Evolutionary conservation across 1,284 basidiomycete species (phyloP).

Genomic region (Cystobasidium pallidum): DNA sequence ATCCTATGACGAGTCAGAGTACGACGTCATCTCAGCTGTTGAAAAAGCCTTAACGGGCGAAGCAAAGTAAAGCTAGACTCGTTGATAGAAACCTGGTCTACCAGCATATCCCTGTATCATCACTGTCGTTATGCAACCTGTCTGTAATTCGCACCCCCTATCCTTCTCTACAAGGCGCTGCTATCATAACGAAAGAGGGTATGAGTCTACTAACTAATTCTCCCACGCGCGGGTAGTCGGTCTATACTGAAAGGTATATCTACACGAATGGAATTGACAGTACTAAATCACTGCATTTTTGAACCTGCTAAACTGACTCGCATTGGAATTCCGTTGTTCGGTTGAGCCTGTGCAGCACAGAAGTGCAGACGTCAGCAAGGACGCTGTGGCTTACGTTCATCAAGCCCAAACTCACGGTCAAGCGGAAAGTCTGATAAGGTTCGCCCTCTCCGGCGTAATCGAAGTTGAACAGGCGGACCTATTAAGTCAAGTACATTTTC

Average conservation of each 20-base stretch:
- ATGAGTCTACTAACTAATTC: neutral
- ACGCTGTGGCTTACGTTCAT: neutral
- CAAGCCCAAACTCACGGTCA: constrained; percentile 20
- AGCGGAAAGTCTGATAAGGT: constrained; percentile 40
- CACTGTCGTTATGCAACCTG: constrained; percentile 3
- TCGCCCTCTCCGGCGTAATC: constrained; percentile 17
- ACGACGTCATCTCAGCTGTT: constrained; percentile 47
- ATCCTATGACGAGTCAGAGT: constrained; percentile 45
- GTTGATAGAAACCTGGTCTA: neutral
- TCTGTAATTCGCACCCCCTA: neutral
- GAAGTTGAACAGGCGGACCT: constrained; percentile 41
- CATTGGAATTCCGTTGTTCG: constrained; percentile 42
- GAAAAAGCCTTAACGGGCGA: constrained; percentile 47
- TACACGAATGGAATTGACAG: neutral
- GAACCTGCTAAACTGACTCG: constrained; percentile 4
- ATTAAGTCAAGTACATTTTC: neutral
- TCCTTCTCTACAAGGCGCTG: neutral
- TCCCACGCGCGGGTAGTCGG: neutral
- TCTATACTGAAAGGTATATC: neutral
- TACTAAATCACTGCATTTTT: neutral
- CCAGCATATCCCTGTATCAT: neutral
- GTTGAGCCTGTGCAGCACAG: constrained; percentile 24
- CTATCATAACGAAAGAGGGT: no score
- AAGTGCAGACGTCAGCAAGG: neutral
- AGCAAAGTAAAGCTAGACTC: constrained; percentile 40